Evolutionary conservation across 805 yeast genomes (phyloP), one percentile per base, ranked within the genome.

Genomic region (Sugiyamaella boreocaroliniensis): DNA sequence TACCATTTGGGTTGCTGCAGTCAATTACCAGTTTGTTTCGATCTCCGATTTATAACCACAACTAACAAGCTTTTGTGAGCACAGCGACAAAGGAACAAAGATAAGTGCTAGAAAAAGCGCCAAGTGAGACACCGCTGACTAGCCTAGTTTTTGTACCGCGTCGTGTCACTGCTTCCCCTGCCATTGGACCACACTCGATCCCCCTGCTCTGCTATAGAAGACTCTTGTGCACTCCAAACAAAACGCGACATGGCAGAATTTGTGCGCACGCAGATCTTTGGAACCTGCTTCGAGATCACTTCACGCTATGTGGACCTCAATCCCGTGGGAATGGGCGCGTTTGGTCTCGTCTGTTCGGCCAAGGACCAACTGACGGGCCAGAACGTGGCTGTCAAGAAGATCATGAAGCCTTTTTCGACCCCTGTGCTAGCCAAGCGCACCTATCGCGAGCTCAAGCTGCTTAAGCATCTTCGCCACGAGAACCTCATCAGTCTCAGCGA

Each of bases 241-340:
- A 22, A 22, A 22, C 37, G 37, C 37, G 37, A 10, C 37, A 32
- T 32, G 37, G 37, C 37, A 11, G 37, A 32, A 9, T 32, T 32
- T 14, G 37, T 32, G 37, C 37, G 96, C 72, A 88, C 95, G 8
- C 96, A 90, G 68, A 90, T 90, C 56, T 90, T 90, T 64, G 97
- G 97, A 48, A 90, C 98, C 1, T 92, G 90, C 45, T 90, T 90
- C 67, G 97, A 90, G 70, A 88, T 89, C 58, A 90, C 97, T 12
- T 49, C 81, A 63, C 73, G 97, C 59, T 93, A 93, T 72, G 80
- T 87, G 3, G 96, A 92, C 65, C 77, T 93, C 56, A 92, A 89
- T 65, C 99, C 99, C 1, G 97, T 93, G 48, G 99, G 99, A 0
- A 93, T 93, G 99, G 99, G 99, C 22, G 99, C 99, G 7, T 93